Percentiles rank a stretch among this genome's conserved stretches.
Conservation (phyloP, 106 monocot species). For the Phalaenopsis aphrodite region DNA sequence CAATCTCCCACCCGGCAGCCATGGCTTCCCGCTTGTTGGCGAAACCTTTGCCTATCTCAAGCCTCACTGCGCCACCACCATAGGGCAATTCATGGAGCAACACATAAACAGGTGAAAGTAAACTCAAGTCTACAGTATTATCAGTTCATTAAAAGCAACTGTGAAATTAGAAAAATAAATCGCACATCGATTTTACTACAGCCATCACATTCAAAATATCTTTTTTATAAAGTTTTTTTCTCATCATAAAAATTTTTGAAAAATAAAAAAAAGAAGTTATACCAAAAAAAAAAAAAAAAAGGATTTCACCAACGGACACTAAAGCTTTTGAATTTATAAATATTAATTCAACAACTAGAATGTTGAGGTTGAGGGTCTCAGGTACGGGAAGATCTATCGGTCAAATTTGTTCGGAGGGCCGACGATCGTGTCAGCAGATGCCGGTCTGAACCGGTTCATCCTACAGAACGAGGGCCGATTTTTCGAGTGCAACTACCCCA, state of each 20-base stretch:
- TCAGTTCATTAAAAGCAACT: neutral
- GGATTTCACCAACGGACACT: no score
- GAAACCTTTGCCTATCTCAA: slow-evolving; percentile 22
- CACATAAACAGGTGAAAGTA: slow-evolving; percentile 12
- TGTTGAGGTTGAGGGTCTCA: slow-evolving; percentile 1
- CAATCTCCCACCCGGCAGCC: slow-evolving; percentile 25
- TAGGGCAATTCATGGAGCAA: slow-evolving; percentile 20
- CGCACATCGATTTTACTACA: no score
- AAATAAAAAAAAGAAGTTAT: no score
- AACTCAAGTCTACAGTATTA: neutral
- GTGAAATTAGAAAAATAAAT: no score
- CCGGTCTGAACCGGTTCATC: slow-evolving; percentile 58
- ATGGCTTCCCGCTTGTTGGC: slow-evolving; percentile 29
- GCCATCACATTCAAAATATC: no score
- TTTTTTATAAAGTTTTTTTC: no score
- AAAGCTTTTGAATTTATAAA: neutral
- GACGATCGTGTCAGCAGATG: slow-evolving; percentile 72
- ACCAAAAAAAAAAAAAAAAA: no score
- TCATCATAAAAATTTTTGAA: no score
- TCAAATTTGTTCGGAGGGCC: slow-evolving; percentile 61
- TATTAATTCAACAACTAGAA: no score
- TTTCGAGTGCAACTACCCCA: slow-evolving; percentile 79
- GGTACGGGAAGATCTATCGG: slow-evolving; percentile 66
- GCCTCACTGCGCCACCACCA: slow-evolving; percentile 8
- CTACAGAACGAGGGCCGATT: slow-evolving; percentile 66